phyloP scores from a whole-genome alignment of 371 early-diverging fungal species.

The Mucor velutinosus region DNA sequence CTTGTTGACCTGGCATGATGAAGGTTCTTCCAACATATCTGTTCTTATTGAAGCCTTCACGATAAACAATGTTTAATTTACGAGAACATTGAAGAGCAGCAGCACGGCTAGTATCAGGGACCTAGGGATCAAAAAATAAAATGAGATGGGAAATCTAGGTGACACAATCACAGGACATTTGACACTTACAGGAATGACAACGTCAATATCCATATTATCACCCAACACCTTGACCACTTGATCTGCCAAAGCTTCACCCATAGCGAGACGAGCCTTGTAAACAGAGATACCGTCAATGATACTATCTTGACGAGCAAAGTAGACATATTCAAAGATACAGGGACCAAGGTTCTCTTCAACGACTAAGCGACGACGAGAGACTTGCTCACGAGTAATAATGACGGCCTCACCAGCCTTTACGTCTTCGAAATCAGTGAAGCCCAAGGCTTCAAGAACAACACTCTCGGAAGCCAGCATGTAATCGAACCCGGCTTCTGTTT shows the following conservation, averaged over 20 bases:
- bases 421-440: conserved; percentile 86
- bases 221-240: conserved; percentile 73
- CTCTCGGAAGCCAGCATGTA: conserved; percentile 98
- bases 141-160: not conserved
- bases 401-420: conserved; percentile 92
- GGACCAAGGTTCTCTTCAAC: conserved; percentile 71
- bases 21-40: conserved; percentile 97
- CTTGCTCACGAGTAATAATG: conserved; percentile 77
- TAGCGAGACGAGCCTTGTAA: conserved; percentile 94
- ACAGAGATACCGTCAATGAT: conserved; percentile 97
- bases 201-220: conserved; percentile 85
- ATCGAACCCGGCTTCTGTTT: conserved; percentile 63
- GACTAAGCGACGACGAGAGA: conserved; percentile 70
- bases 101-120: conserved; percentile 94
- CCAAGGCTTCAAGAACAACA: conserved; percentile 89
- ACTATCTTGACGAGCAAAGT: conserved; percentile 98
- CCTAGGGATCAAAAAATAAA: conserved; percentile 36
- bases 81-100: conserved; percentile 92
- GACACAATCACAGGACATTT: not conserved
- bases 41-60: conserved; percentile 99
- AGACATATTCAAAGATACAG: conserved; percentile 98
- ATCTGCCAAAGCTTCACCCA: conserved; percentile 95
- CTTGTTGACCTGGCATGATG: conserved; percentile 98
- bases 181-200: conserved; percentile 87
- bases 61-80: conserved; percentile 83